Evolutionary conservation across 2,329 filamentous ascomycete species (phyloP), one percentile per base, ranked within the genome.

Genomic region (Botrytis aclada): DNA sequence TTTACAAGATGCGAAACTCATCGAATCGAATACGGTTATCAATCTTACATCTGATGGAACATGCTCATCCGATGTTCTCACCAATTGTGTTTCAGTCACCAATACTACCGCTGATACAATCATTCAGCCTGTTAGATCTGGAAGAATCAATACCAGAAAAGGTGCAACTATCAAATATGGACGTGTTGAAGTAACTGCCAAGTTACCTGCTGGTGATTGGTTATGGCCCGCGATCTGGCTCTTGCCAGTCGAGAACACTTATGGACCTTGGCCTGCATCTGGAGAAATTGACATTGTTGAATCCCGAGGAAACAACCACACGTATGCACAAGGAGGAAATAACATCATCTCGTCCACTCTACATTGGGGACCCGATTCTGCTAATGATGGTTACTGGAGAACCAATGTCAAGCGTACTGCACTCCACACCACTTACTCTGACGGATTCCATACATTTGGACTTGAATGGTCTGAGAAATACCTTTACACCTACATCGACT

Each of bases 141-240:
- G 89, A 10, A 91, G 93, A 74, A 89, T 97, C 83, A 92, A 90
- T 83, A 95, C 92, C 72, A 91, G 88, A 80, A 88, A 88, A 61
- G 88, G 90, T 25, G 89, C 89, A 10, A 86, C 83, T 25, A 93
- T 97, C 84, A 93, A 90, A 82, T 97, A 93, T 80, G 93, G 93
- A 65, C 91, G 92, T 61, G 87, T 97, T 70, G 92, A 97, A 80
- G 93, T 97, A 8, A 89, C 87, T 1, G 93, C 93, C 39, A 91
- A 91, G 82, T 83, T 96, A 41, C 93, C 93, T 7, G 82, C 85
- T 65, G 93, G 93, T 71, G 93, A 96, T 83, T 96, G 93, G 93
- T 86, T 97, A 18, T 96, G 93, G 93, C 93, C 93, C 3, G 93
- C 93, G n/a, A 95, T 97, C 79, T 95, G 92, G 92, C 93, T 97